Evolutionary conservation across 768 basidiomycete genomes (phyloP).

Genomic region (Tulasnella sp.): DNA sequence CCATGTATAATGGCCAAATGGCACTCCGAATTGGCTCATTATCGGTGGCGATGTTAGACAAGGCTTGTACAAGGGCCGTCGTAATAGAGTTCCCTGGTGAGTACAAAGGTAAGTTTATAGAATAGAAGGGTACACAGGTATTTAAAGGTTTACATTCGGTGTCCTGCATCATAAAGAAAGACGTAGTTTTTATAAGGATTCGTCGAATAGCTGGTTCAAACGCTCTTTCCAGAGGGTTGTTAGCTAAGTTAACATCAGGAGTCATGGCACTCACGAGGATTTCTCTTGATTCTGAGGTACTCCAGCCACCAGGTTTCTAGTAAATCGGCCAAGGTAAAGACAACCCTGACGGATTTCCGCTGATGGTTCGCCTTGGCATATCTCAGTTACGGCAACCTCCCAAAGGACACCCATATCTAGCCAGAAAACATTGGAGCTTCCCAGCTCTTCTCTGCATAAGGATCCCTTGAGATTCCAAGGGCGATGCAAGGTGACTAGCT

Average conservation of each 20-base stretch:
- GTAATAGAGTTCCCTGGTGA: constrained; percentile 49
- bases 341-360: neutral
- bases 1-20: constrained; percentile 56
- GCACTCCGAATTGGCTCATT: constrained; percentile 48
- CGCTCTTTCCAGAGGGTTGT: constrained; percentile 33
- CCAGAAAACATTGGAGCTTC: neutral
- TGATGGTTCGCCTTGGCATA: neutral
- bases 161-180: constrained; percentile 61
- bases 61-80: constrained; percentile 59
- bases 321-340: constrained; percentile 57
- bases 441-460: neutral
- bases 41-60: constrained; percentile 76
- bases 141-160: constrained; percentile 37
- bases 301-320: constrained; percentile 74
- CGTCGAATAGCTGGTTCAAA: constrained; percentile 61
- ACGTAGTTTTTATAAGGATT: constrained; percentile 62
- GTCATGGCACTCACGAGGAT: constrained; percentile 49
- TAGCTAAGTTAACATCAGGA: constrained; percentile 5
- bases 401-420: neutral
- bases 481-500: neutral
- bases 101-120: constrained; percentile 5
- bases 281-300: constrained; percentile 56
- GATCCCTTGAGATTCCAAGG: neutral
- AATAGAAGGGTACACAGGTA: neutral
- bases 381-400: neutral